phyloP scores from a whole-genome alignment of 2,329 filamentous ascomycete species.

The Fusarium sp. region DNA sequence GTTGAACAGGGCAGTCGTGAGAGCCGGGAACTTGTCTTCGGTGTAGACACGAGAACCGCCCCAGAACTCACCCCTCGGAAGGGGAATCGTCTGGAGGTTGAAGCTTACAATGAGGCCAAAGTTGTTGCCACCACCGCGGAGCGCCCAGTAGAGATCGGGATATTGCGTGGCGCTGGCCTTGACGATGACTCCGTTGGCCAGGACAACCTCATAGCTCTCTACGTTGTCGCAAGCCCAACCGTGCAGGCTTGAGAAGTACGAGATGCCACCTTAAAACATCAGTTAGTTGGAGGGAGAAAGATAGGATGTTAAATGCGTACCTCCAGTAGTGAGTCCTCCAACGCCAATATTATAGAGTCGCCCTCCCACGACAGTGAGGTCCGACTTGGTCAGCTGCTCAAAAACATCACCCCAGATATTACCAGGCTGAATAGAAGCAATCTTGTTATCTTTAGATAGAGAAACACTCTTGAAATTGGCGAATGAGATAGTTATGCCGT shows the following conservation, averaged over 20 bases:
- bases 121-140: slow-evolving; percentile 53
- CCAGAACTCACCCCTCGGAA: slow-evolving; percentile 34
- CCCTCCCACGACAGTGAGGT: slow-evolving; percentile 53
- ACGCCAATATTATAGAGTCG: slow-evolving; percentile 55
- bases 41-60: slow-evolving; percentile 46
- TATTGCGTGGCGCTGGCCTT: slow-evolving; percentile 36
- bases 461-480: slow-evolving; percentile 50
- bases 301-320: slow-evolving; percentile 4
- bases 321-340: slow-evolving; percentile 53
- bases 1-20: slow-evolving; percentile 50
- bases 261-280: slow-evolving; percentile 52
- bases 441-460: slow-evolving; percentile 46
- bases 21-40: slow-evolving; percentile 43
- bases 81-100: slow-evolving; percentile 22
- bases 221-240: slow-evolving; percentile 57
- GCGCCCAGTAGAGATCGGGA: slow-evolving; percentile 57
- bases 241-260: slow-evolving; percentile 54
- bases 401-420: slow-evolving; percentile 56
- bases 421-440: slow-evolving; percentile 53
- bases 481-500: slow-evolving; percentile 53
- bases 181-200: slow-evolving; percentile 24
- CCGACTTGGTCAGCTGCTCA: slow-evolving; percentile 46
- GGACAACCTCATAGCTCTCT: slow-evolving; percentile 43
- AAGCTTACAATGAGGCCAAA: slow-evolving; percentile 33
- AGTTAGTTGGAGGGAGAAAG: background rate